Evolutionary conservation across 192 early-diverging fungal species (phyloP), one percentile per base, ranked within the genome.

Genomic region (Phlyctochytrium bullatum): DNA sequence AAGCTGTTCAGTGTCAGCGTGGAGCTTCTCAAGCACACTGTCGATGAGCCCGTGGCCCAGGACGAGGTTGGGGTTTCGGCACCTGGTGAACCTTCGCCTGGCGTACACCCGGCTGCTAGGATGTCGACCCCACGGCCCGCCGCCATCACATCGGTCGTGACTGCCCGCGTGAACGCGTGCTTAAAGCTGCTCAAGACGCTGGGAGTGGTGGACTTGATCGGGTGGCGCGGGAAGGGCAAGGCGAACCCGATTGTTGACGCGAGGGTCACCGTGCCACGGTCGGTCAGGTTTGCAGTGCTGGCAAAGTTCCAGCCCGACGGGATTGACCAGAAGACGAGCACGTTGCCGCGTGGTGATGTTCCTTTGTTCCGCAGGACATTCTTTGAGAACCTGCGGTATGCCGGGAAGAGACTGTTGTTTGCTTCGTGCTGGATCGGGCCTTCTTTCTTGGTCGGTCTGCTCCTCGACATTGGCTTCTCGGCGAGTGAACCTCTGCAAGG

Each of bases 81-180:
- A n/a, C n/a, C n/a, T n/a, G n/a, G n/a, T n/a, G 54, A 57, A 25
- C 12, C 10, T 28, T 57, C 54, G 12, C 27, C 27, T 10, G 54
- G 27, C 4, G 54, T 57, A 10, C 54, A 57, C 27, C 54, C 54
- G 6, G 54, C 54, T 28, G 54, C 54, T 6, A 57, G 54, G 54
- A 57, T 57, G 54, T 25, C 54, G 27, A 57, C 16, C 4, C 54
- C 54, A 10, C 10, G 54, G 27, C 12, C 10, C 25, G 25, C 20
- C 20, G 27, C 4, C 16, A 57, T 28, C 20, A 10, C 54, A 28
- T 6, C 16, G 12, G 27, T 25, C 20, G 25, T 57, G 16, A 28
- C 27, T 10, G 25, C 20, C 12, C 10, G 54, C 10, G 54, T 57
- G 14, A 57, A 57, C 27, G 12, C 27, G 54, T 57, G 54, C 27